Conservation (phyloP, 2,329 filamentous ascomycete genomes). For the Paecilomyces dactylethromorphus region DNA sequence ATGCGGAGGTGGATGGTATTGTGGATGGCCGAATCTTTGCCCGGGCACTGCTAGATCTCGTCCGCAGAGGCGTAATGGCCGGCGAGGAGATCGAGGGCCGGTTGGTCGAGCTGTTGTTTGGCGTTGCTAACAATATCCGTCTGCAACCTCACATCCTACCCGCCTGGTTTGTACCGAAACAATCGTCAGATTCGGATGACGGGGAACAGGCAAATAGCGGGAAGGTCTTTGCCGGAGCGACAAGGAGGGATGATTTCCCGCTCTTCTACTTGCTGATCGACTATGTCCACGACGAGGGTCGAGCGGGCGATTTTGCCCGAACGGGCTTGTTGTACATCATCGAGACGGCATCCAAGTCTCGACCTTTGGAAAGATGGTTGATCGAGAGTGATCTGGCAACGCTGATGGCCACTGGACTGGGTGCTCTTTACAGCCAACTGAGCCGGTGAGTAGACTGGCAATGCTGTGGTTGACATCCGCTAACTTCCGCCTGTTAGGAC, state of each 20-base stretch:
- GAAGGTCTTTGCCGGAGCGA: conserved; percentile 73
- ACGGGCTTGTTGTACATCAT: conserved; percentile 94
- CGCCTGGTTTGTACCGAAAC: conserved; percentile 75
- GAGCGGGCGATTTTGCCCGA: conserved; percentile 89
- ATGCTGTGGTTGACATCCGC: background rate
- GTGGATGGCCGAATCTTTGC: conserved; percentile 82
- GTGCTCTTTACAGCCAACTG: conserved; percentile 66
- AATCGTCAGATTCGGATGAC: conserved; percentile 32
- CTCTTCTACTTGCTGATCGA: conserved; percentile 94
- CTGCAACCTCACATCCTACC: conserved; percentile 79
- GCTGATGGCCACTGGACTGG: conserved; percentile 91
- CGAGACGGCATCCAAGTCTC: conserved; percentile 79
- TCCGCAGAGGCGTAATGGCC: conserved; percentile 62
- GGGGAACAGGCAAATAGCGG: conserved; percentile 41
- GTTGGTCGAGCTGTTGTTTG: conserved; percentile 89
- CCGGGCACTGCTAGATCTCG: conserved; percentile 75
- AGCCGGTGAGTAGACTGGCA: conserved; percentile 44
- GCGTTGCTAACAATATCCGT: conserved; percentile 92
- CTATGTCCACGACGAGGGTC: conserved; percentile 92
- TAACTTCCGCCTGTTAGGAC: conserved; percentile 47
- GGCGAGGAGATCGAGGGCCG: conserved; percentile 77
- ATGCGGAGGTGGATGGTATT: conserved; percentile 94
- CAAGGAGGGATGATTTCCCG: conserved; percentile 87
- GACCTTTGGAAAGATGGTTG: conserved; percentile 85
- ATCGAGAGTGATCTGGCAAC: conserved; percentile 95